Base-by-base conservation (phyloP, 371 early-diverging fungal genomes). In the Rhizomucor pusillus region DNA sequence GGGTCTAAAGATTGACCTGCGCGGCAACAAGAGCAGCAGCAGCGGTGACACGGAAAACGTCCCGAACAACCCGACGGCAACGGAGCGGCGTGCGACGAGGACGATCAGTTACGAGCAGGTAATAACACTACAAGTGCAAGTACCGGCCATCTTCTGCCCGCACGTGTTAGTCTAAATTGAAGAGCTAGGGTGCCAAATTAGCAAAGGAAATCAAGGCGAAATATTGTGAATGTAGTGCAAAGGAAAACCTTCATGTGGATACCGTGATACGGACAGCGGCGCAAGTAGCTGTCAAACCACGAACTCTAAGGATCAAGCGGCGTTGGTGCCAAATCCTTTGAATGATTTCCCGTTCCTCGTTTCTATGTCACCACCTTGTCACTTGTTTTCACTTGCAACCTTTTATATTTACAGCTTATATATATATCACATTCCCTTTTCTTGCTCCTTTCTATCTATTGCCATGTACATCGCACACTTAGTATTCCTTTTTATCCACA, bases 221-320 rank as follows among this genome's bases (percentile, higher is more conserved):
- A 59, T 92, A 92, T 61, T 77, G 91, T 36, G 93, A 93, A 69
- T 92, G 93, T 60, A 91, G 91, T 25, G 90, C 93, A 1, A 75
- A 86, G 41, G 86, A 88, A 14, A 89, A 90, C 55, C 84, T 82
- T 62, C 86, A 91, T 40, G 77, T 93, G 39, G 87, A 89, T 60
- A 83, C 81, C 51, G 91, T 93, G 10, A 92, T 95, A 41, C 54
- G 52, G 48, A 54, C 60, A 13, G 70, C 66, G 25, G 66, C 70
- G 45, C 63, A 57, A 36, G 48, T 63, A 12, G 66, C 70, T 13
- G 54, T 59, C 23, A 65, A 64, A 43, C 66, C 65, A 29, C 29
- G 29, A 7, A 29, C 29, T 5, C 29, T 29, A 7, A 29, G 29
- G 29, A 29, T 29, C 29, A 29, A 29, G 29, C 29, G 29, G 29